Evolutionary conservation across 2,329 filamentous ascomycete species (phyloP).

Genomic region (Cryphonectria radicalis): DNA sequence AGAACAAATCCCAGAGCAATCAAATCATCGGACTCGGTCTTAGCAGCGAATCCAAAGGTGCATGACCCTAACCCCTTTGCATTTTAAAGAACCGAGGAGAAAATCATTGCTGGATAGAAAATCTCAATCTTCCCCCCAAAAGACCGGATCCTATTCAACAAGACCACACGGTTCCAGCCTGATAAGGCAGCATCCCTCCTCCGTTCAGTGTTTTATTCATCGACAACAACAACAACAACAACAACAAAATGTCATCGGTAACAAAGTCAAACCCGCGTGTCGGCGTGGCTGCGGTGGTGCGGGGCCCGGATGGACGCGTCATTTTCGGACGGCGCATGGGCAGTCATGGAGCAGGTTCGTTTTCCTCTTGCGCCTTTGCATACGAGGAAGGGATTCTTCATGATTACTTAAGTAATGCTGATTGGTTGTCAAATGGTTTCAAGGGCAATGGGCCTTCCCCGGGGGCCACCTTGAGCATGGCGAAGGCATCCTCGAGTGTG

Average conservation of each 20-base stretch:
- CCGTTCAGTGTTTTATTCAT: not conserved
- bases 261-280: constrained; percentile 44
- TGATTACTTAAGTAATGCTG: not conserved
- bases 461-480: constrained; percentile 76
- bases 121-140: not conserved
- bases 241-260: constrained; percentile 34
- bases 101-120: not conserved
- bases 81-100: not conserved
- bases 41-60: not conserved
- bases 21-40: not conserved
- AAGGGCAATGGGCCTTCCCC: constrained; percentile 61
- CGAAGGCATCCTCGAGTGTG: constrained; percentile 66
- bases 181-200: not conserved
- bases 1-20: not conserved
- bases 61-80: not conserved
- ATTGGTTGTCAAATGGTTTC: not conserved
- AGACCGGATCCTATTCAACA: not conserved
- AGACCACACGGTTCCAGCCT: not conserved
- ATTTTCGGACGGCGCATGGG: constrained; percentile 53
- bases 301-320: constrained; percentile 47
- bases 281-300: constrained; percentile 54
- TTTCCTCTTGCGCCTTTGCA: not conserved
- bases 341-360: constrained; percentile 53
- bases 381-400: no score
- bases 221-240: not conserved